phyloP scores from a whole-genome alignment of 352 stramenopile genomes.

The Blastocystis sp. region DNA sequence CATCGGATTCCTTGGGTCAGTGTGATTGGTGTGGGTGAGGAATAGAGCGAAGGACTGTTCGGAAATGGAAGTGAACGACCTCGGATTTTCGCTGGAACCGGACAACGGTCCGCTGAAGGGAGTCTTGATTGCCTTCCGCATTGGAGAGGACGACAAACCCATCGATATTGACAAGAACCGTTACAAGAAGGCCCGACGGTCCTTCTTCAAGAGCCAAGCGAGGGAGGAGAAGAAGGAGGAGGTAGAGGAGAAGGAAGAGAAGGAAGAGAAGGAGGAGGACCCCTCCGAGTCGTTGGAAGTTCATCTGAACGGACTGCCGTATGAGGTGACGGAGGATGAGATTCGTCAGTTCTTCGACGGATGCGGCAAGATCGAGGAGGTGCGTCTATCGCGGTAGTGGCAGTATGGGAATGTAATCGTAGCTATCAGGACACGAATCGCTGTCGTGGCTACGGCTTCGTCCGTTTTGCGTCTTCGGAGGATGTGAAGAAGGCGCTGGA shows the following conservation, averaged over 20 bases:
- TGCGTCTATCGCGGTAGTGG: constrained; percentile 77
- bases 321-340: constrained; percentile 76
- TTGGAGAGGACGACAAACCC: constrained; percentile 38
- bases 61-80: constrained; percentile 23
- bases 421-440: constrained; percentile 75
- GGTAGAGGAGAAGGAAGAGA: constrained; percentile 1
- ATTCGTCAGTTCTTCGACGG: constrained; percentile 76
- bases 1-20: constrained; percentile 46
- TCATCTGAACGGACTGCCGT: constrained; percentile 88
- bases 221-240: background rate
- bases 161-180: constrained; percentile 30
- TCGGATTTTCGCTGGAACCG: constrained; percentile 28
- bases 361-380: constrained; percentile 75
- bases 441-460: constrained; percentile 77
- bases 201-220: constrained; percentile 10
- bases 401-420: background rate
- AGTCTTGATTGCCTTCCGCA: background rate
- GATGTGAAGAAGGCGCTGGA: constrained; percentile 70
- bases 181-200: background rate
- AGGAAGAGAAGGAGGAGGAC: constrained; percentile 24
- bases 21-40: background rate
- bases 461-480: constrained; percentile 74
- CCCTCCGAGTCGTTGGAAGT: constrained; percentile 60
- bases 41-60: constrained; percentile 12
- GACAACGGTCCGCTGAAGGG: constrained; percentile 17